Evolutionary conservation across 768 basidiomycete genomes (phyloP), one percentile per base, ranked within the genome.

Genomic region (Leucocoprinus birnbaumii): DNA sequence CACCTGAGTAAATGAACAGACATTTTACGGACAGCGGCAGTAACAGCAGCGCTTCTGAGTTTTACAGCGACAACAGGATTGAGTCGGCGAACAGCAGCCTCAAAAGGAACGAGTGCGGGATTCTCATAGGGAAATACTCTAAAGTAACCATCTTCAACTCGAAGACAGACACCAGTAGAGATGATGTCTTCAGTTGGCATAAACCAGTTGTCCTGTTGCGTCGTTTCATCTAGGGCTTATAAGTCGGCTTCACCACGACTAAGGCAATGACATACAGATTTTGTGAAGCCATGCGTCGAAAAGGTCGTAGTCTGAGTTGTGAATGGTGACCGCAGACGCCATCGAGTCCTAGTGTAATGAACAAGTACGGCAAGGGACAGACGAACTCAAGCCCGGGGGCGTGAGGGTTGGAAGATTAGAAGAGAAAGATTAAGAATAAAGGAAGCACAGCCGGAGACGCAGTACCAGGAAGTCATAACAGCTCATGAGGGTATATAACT

Each of bases 61-160:
- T 93, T 89, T 58, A 93, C 87, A 0, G 88, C 89, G 45, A 91
- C 90, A 26, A 89, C 87, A 1, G 91, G 90, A 65, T 94, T 94
- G 51, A 95, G 76, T 48, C 73, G 70, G 21, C 85, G 77, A 11
- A 94, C 81, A 1, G 89, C 90, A 0, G 83, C 84, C 69, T 91
- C 91, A 61, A 94, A 94, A 0, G 87, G 85, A 14, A 83, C 75
- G 24, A 94, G 80, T 34, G 77, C 78, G 3, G 77, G 73, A 64
- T 89, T 90, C 66, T 93, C 86, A 64, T 92, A 91, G 0, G 91
- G 91, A 64, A 91, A 94, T n/a, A 91, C 85, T 24, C 91, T 83
- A 66, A 89, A 91, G 60, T 79, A 79, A 31, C 71, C 71, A 53
- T 71, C 69, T 55, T 73, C 79, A 22, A 86, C 86, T 46, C 88